A percentile compares a stretch with the other conserved stretches of the same genome.
phyloP scores from a whole-genome alignment of 129 eudicot species.

The Helichrysum umbraculigerum region DNA sequence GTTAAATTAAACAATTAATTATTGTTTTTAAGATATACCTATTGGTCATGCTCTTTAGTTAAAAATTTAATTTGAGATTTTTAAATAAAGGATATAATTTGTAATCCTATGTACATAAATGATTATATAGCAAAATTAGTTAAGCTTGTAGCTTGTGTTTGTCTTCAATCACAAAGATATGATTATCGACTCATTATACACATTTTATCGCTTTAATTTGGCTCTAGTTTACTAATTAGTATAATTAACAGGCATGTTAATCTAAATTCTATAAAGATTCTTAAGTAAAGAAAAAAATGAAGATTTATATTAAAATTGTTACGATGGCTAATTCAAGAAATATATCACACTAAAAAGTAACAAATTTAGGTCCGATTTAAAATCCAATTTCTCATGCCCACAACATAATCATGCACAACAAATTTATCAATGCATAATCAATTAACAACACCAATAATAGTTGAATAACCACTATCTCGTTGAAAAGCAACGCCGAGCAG shows the following conservation, averaged over 20 bases:
- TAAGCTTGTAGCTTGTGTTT: slow-evolving; percentile 28
- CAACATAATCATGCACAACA: background rate
- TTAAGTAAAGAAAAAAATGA: background rate
- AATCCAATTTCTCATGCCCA: slow-evolving; percentile 1
- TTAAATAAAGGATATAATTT: too few species aligned
- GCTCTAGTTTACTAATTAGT: background rate
- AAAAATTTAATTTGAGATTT: too few species aligned
- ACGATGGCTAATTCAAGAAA: slow-evolving; percentile 4
- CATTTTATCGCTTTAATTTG: slow-evolving; percentile 2
- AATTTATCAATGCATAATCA: slow-evolving; percentile 7
- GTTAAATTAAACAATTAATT: too few species aligned
- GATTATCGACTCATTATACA: slow-evolving; percentile 15
- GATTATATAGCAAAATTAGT: too few species aligned
- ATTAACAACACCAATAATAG: too few species aligned
- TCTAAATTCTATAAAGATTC: background rate
- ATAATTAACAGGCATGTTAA: background rate
- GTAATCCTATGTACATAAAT: too few species aligned
- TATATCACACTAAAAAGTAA: too few species aligned
- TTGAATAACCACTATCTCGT: too few species aligned
- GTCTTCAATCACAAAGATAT: slow-evolving; percentile 29
- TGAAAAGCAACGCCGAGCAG: too few species aligned
- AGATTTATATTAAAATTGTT: background rate
- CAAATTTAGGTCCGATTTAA: too few species aligned
- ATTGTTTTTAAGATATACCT: too few species aligned
- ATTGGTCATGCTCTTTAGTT: too few species aligned